Conservation (phyloP, 352 stramenopile species). For the Globisporangium echinulatum region DNA sequence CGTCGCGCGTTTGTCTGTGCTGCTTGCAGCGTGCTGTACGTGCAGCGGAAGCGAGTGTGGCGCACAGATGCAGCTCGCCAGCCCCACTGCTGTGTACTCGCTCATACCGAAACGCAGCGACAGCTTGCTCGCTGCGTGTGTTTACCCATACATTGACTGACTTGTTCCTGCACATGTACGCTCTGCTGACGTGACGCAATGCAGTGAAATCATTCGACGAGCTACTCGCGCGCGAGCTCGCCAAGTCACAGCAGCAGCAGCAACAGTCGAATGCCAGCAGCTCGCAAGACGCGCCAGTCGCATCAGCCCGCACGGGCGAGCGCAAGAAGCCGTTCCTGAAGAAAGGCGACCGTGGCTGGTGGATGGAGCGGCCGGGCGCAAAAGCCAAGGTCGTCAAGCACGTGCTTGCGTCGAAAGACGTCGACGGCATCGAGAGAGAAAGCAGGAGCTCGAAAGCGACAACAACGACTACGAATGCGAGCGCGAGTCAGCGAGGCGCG, state of each 20-base stretch:
- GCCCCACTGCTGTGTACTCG: no score
- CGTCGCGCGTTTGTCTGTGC: neutral
- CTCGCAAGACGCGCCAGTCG: neutral
- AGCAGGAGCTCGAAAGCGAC: constrained; percentile 10
- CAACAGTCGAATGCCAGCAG: neutral
- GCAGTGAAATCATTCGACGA: constrained; percentile 59
- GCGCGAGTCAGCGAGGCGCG: constrained; percentile 5
- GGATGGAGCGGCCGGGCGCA: constrained; percentile 57
- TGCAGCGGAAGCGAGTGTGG: no score
- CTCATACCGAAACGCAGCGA: no score
- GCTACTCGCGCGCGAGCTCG: constrained; percentile 52
- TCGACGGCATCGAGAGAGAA: constrained; percentile 15
- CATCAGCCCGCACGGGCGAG: neutral
- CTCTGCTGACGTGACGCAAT: neutral
- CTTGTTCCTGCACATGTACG: no score
- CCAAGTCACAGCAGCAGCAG: constrained; percentile 23
- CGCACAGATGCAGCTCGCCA: no score
- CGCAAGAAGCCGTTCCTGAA: constrained; percentile 60
- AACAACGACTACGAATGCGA: neutral
- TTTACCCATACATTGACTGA: no score
- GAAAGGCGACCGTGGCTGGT: constrained; percentile 76
- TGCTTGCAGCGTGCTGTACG: neutral
- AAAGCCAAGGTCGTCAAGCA: constrained; percentile 56
- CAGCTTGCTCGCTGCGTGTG: neutral
- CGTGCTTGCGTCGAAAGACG: constrained; percentile 42